These are phyloP conservation scores for Piper betle DNA, from an alignment of 164 flowering plant genomes.

Conservation along the genomic window DNA sequence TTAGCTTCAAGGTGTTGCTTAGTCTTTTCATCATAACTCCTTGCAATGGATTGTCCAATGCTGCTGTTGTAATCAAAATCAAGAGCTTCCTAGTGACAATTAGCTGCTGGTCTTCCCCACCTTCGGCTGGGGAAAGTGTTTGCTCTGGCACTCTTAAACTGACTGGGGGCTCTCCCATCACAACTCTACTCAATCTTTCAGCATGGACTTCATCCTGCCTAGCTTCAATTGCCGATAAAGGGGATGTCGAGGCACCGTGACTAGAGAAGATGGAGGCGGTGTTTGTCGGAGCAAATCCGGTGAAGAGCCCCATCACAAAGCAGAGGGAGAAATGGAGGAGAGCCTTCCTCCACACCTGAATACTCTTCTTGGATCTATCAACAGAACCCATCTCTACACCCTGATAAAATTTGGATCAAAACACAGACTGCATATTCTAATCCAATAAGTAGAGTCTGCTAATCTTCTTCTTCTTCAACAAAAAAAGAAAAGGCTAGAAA, in stretches of 20 bases:
- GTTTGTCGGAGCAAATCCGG: conserved; percentile 66
- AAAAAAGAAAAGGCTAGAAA: too few relatives aligned
- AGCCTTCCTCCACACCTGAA: conserved; percentile 78
- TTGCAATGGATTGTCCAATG: conserved; percentile 17
- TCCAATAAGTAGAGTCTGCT: not conserved
- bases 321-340: conserved; percentile 62
- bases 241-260: conserved; percentile 5
- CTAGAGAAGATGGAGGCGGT: conserved; percentile 19
- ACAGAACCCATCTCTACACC: conserved; percentile 27
- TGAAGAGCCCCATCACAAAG: conserved; percentile 86
- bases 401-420: not conserved
- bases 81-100: conserved; percentile 25
- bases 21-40: conserved; percentile 38
- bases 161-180: conserved; percentile 18
- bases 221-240: conserved; percentile 18
- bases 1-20: conserved; percentile 51
- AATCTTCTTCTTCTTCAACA: not conserved
- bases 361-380: conserved; percentile 71
- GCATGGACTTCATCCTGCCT: conserved; percentile 5
- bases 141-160: not conserved
- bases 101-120: not conserved
- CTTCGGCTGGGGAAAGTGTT: not conserved
- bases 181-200: conserved; percentile 14
- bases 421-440: not conserved
- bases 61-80: conserved; percentile 55